These are phyloP conservation scores for Amylocarpus encephaloides DNA, from an alignment of 2,329 filamentous ascomycete species.

Conservation along the genomic window DNA sequence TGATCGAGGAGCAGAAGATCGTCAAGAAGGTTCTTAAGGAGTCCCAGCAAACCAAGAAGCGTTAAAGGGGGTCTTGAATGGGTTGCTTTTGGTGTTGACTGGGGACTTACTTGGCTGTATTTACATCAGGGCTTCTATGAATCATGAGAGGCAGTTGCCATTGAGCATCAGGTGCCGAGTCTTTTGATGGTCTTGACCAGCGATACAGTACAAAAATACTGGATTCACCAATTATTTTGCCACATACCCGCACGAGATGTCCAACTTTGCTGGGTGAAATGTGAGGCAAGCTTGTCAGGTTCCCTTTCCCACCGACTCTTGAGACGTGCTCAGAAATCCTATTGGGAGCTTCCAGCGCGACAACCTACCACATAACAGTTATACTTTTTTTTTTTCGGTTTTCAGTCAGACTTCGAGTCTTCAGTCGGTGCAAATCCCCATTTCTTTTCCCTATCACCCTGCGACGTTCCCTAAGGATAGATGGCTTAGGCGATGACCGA, in stretches of 20 bases:
- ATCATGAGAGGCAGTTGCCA: conserved; percentile 27
- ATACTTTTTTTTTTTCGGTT: too few relatives aligned
- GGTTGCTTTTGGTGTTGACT: conserved; percentile 32
- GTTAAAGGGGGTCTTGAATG: conserved; percentile 26
- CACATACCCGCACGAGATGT: not conserved
- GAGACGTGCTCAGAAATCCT: too few relatives aligned
- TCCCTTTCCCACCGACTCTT: not conserved
- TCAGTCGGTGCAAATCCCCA: too few relatives aligned
- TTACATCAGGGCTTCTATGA: conserved; percentile 28
- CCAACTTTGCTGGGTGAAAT: too few relatives aligned
- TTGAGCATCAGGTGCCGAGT: conserved; percentile 6
- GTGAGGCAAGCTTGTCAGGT: not conserved
- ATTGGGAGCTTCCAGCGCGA: too few relatives aligned
- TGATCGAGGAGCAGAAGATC: conserved; percentile 99
- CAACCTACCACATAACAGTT: too few relatives aligned
- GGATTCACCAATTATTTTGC: not conserved
- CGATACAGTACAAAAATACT: too few relatives aligned
- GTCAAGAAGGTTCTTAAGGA: conserved; percentile 99
- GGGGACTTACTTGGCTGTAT: conserved; percentile 33
- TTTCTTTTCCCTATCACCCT: too few relatives aligned
- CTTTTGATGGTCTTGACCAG: not conserved
- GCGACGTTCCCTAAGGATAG: too few relatives aligned
- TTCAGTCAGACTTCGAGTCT: too few relatives aligned
- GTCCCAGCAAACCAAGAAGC: conserved; percentile 61
- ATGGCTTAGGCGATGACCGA: too few relatives aligned